Conservation (phyloP, 2,329 filamentous ascomycete genomes). For the Aspergillus japonicus region DNA sequence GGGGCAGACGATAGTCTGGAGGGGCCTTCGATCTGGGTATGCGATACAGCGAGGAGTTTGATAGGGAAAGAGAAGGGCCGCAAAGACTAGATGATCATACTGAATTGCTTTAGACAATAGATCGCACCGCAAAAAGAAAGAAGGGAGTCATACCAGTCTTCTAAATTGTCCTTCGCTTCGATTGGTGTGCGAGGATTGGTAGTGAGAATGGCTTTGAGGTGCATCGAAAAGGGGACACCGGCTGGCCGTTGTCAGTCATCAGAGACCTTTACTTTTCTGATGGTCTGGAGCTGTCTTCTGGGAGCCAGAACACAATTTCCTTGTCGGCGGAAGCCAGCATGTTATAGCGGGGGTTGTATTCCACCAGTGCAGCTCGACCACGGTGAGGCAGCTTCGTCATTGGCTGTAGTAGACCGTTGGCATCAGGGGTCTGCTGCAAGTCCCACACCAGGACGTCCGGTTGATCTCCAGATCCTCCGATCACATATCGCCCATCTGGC, state of each 20-base stretch:
- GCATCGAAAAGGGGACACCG: not conserved
- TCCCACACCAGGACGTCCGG: conserved; percentile 86
- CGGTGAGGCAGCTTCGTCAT: conserved; percentile 40
- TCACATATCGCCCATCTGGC: conserved; percentile 82
- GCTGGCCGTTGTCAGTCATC: not conserved
- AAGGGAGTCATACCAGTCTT: not conserved
- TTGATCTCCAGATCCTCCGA: conserved; percentile 70
- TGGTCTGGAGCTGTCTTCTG: conserved; percentile 54
- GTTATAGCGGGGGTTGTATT: conserved; percentile 89
- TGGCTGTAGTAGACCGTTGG: conserved; percentile 54
- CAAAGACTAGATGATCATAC: conserved; percentile 24
- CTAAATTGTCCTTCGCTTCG: not conserved
- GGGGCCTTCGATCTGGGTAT: conserved; percentile 65
- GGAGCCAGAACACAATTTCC: conserved; percentile 76
- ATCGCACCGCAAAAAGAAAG: not conserved
- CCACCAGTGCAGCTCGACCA: conserved; percentile 70
- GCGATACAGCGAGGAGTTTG: conserved; percentile 63
- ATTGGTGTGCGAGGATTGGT: not conserved
- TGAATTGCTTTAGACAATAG: not conserved
- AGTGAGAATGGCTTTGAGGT: not conserved
- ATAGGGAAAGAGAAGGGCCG: conserved; percentile 63
- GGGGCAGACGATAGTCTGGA: conserved; percentile 49
- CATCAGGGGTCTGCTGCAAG: conserved; percentile 56
- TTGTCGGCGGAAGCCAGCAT: conserved; percentile 87
- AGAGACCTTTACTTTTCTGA: conserved; percentile 31